Percentiles rank a stretch among this genome's conserved stretches.
Evolutionary conservation across 2,329 filamentous ascomycete genomes (phyloP).

Genomic region (Bipolaris cookei): DNA sequence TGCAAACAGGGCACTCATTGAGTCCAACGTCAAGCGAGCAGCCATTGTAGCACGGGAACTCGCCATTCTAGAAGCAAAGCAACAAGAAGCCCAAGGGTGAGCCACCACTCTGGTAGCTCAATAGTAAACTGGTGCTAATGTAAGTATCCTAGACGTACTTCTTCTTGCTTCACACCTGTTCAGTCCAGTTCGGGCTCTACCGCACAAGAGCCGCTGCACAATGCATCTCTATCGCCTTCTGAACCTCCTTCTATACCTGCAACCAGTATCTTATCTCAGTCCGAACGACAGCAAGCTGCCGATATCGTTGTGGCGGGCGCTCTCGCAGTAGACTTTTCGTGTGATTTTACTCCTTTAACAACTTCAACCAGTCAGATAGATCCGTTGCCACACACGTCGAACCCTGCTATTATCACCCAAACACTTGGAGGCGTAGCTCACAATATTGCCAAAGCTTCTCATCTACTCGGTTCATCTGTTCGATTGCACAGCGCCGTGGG

Average conservation of each 20-base stretch:
- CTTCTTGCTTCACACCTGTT: slow-evolving; percentile 32
- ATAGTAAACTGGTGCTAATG: slow-evolving; percentile 46
- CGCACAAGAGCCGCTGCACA: slow-evolving; percentile 16
- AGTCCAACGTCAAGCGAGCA: slow-evolving; percentile 70
- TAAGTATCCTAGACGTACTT: slow-evolving; percentile 45
- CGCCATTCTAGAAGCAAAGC: slow-evolving; percentile 57
- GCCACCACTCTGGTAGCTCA: slow-evolving; percentile 43
- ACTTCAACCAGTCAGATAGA: slow-evolving; percentile 47
- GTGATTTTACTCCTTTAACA: slow-evolving; percentile 69
- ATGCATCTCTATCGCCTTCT: slow-evolving; percentile 24
- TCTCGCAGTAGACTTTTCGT: slow-evolving; percentile 84
- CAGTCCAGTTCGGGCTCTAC: slow-evolving; percentile 24
- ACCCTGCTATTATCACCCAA: slow-evolving; percentile 79
- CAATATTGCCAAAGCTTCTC: slow-evolving; percentile 86
- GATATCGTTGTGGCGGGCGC: slow-evolving; percentile 91
- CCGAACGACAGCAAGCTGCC: slow-evolving; percentile 9
- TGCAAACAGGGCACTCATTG: slow-evolving; percentile 75
- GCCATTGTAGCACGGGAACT: slow-evolving; percentile 70
- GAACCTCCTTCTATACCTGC: slow-evolving; percentile 17
- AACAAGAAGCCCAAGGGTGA: slow-evolving; percentile 46
- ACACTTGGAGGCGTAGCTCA: slow-evolving; percentile 89
- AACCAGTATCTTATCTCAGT: slow-evolving; percentile 6
- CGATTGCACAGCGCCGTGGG: slow-evolving; percentile 81
- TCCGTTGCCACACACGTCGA: slow-evolving; percentile 77
- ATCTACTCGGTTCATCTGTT: slow-evolving; percentile 70